These are phyloP conservation scores for Neofusicoccum kwambonambiense DNA, from an alignment of 2,329 filamentous ascomycete genomes.

Conservation along the genomic window DNA sequence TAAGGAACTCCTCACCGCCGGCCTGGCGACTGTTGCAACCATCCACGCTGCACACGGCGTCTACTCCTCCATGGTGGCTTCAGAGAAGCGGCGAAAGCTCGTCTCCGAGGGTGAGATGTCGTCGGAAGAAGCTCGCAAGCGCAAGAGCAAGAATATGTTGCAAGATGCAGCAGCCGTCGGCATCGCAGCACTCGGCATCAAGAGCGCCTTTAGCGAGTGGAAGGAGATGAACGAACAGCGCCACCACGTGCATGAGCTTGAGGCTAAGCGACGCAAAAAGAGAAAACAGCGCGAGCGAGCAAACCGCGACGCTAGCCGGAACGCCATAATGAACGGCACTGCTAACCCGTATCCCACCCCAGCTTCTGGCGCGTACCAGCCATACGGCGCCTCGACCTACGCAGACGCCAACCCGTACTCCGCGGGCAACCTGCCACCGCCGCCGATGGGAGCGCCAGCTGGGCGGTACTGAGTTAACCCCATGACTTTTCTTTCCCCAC, in stretches of 20 bases:
- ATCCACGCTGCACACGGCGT: constrained; percentile 68
- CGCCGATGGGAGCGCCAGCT: constrained; percentile 34
- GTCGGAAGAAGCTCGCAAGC: constrained; percentile 60
- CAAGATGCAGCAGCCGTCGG: constrained; percentile 66
- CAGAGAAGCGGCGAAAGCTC: constrained; percentile 58
- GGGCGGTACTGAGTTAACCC: not conserved
- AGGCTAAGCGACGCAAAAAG: constrained; percentile 47
- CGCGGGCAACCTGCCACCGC: constrained; percentile 35
- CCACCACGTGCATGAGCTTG: constrained; percentile 55
- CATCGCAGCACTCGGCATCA: constrained; percentile 66
- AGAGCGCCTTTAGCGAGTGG: constrained; percentile 65
- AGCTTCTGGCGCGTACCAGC: constrained; percentile 28
- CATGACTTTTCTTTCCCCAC: not conserved
- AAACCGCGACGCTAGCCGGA: constrained; percentile 47
- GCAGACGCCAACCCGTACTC: constrained; percentile 48
- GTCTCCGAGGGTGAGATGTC: constrained; percentile 64
- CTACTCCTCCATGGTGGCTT: constrained; percentile 63
- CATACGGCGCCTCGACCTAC: constrained; percentile 42
- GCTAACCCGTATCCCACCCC: constrained; percentile 41
- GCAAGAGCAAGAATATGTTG: constrained; percentile 62
- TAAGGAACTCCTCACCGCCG: constrained; percentile 65
- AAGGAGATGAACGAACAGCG: constrained; percentile 65
- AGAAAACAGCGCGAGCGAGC: constrained; percentile 43
- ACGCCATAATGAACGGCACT: constrained; percentile 27
- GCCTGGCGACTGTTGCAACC: constrained; percentile 66